Evolutionary conservation across 2,329 filamentous ascomycete species (phyloP).

Genomic region (Colletotrichum cordylinicola): DNA sequence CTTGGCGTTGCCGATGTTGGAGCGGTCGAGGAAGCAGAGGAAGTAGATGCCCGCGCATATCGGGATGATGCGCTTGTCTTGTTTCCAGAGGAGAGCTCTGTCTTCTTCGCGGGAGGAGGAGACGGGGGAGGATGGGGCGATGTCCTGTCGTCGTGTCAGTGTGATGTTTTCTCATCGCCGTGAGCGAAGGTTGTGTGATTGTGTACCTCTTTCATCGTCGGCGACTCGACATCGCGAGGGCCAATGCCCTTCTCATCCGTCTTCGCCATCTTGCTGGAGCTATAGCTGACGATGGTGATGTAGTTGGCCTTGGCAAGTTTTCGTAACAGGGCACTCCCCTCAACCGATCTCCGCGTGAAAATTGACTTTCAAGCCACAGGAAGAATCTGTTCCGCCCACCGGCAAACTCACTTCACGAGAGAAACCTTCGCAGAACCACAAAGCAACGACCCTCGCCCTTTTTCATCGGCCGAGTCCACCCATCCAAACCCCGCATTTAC

Average conservation of each 20-base stretch:
- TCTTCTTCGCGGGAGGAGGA: slow-evolving; percentile 26
- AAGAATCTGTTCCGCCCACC: not conserved
- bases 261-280: not conserved
- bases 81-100: slow-evolving; percentile 56
- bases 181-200: fast-evolving
- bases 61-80: slow-evolving; percentile 69
- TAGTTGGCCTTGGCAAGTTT: not conserved
- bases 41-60: slow-evolving; percentile 69
- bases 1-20: slow-evolving; percentile 74
- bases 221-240: not conserved
- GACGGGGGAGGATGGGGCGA: not conserved
- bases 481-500: not conserved
- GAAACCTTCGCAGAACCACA: not conserved
- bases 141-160: not conserved
- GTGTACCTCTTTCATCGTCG: not conserved
- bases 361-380: not conserved
- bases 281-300: not conserved
- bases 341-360: not conserved
- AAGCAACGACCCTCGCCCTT: not conserved
- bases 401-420: not conserved
- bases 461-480: not conserved
- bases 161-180: fast-evolving
- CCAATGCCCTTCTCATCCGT: not conserved
- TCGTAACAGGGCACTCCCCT: not conserved
- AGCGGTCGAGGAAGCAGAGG: slow-evolving; percentile 70